Base-by-base conservation (phyloP, 352 stramenopile species). In the Pythium sp. region DNA sequence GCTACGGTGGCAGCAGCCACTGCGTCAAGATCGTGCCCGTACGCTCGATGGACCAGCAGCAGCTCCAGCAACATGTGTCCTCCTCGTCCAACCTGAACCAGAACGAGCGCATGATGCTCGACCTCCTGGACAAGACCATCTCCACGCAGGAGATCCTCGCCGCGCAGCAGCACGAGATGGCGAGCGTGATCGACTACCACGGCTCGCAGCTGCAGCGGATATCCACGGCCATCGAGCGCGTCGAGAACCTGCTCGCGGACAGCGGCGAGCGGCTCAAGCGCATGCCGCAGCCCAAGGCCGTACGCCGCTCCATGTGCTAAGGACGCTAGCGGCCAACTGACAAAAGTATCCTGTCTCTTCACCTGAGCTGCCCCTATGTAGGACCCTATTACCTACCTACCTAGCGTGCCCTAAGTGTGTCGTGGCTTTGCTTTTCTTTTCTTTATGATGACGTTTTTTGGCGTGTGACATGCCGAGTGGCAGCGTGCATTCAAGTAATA, bases 121-220 rank as follows among this genome's bases (percentile, higher is more conserved):
- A 91, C 49, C 69, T 93, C 38, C 73, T 93, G 30, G 83, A 91
- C 72, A 87, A 88, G 65, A 93, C 86, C 20, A 92, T 93, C 64
- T 83, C 74, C 26, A 93, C 86, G 2, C 86, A 93, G 58, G 82
- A 91, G 62, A 80, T 93, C 55, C 75, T 93, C n/a, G 83, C 84
- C 0, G 77, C 84, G 26, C 83, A 88, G 68, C 86, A 93, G 71
- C 73, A 86, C 53, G 82, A 87, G 65, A 92, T 93, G 83, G 81
- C 81, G 28, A 75, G 77, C 46, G 72, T 91, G 47, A 86, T 92
- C 54, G 80, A 82, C 62, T 81, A 79, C 18, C 84, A 93, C 64
- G 80, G 77, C 56, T 72, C 73, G 24, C 84, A 92, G 64, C 70
- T 93, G 15, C 67, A 89, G 67, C 76, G 79, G 24, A 88, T 93